Evolutionary conservation across 108 stramenopile species (phyloP), one percentile per base, ranked within the genome.

Genomic region (Skeletonema costatum): DNA sequence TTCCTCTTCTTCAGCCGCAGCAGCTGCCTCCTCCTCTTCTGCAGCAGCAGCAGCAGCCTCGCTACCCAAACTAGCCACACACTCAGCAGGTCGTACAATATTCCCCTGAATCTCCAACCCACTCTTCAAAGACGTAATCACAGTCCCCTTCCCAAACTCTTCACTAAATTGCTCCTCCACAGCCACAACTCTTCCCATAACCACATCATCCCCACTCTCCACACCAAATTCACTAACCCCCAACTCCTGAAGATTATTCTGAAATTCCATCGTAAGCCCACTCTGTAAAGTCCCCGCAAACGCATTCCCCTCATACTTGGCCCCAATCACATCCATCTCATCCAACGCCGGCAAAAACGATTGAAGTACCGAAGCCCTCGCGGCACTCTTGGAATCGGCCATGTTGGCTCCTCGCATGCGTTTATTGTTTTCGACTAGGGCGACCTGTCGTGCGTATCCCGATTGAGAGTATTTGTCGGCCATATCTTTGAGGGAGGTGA

Each of bases 391-490:
- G 63, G 59, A 89, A 58, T 76, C 75, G 16, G 74, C 80, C 53
- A 70, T 38, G 77, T 86, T 82, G 71, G 88, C 90, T 19, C 85
- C 88, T 63, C 89, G 84, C 42, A 80, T 82, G 0, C 89, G 79
- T 68, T 88, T 78, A 75, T 88, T 90, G 69, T 89, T 87, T 81
- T 94, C 93, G 80, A 94, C 87, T 51, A 87, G 82, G 5, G 93
- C 93, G 12, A 94, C 91, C 61, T 89, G 87, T 39, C 93, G 85
- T 2, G 91, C 93, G 70, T 92, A 94, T 72, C 93, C 93, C 53
- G 73, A 78, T 51, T 87, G 78, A 60, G 89, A 85, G 70, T 88
- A 91, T 74, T 87, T 80, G n/a, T 92, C 93, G 21, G 82, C 87
- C 50, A 72, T 56, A 33, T 92, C 88, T 51, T 75, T 42, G 11